These are phyloP conservation scores for Durotheca rogersii DNA, from an alignment of 495 filamentous ascomycete species.

Conservation along the genomic window DNA sequence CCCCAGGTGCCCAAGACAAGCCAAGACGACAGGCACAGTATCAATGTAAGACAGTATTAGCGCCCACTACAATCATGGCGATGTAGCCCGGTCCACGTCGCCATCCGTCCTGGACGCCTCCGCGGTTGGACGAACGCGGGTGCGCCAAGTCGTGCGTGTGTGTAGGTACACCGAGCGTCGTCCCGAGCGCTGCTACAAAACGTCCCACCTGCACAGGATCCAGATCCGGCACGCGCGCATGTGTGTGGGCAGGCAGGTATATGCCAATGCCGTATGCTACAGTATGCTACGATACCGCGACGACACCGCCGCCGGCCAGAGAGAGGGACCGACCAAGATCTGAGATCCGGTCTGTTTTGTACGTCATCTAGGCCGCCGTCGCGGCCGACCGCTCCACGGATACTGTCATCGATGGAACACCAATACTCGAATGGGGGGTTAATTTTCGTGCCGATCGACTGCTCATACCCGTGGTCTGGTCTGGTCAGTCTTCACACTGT, in stretches of 20 bases:
- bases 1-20: too few relatives aligned
- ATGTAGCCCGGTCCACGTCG: background rate
- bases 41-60: constrained; percentile 1
- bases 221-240: too few relatives aligned
- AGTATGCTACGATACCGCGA: too few relatives aligned
- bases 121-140: constrained; percentile 5
- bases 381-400: background rate
- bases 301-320: too few relatives aligned
- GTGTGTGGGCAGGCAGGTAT: too few relatives aligned
- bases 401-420: background rate
- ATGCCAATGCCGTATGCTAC: too few relatives aligned
- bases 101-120: constrained; percentile 11
- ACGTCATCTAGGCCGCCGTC: constrained; percentile 9
- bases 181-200: background rate
- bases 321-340: constrained; percentile 10
- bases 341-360: constrained; percentile 6
- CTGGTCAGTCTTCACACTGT: too few relatives aligned
- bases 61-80: constrained; percentile 2
- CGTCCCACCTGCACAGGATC: too few relatives aligned
- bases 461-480: too few relatives aligned
- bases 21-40: too few relatives aligned
- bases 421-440: background rate
- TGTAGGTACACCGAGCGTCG: constrained; percentile 12
- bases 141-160: too few relatives aligned
- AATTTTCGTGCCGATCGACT: background rate